A percentile compares a stretch with the other conserved stretches of the same genome.
phyloP scores from a whole-genome alignment of 768 basidiomycete genomes.

The Holtermannia corniformis region DNA sequence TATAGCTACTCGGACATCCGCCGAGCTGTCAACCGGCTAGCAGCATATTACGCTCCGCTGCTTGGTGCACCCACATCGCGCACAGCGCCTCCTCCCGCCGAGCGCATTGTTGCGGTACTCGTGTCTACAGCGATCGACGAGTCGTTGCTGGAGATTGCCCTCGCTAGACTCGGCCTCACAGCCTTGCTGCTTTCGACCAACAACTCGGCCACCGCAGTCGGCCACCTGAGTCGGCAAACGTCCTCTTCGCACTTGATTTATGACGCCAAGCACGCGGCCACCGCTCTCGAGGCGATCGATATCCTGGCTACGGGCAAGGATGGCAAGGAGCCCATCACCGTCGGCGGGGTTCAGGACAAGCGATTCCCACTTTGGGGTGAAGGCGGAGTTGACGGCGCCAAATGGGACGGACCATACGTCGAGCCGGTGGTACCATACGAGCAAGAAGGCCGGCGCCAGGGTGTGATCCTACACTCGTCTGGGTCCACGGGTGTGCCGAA shows the following conservation, averaged over 20 bases:
- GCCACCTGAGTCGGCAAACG: conserved; percentile 46
- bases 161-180: conserved; percentile 44
- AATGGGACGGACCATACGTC: not conserved
- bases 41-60: conserved; percentile 24
- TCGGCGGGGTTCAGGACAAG: conserved; percentile 37
- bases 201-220: conserved; percentile 48
- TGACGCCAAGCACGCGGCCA: conserved; percentile 41
- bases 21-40: conserved; percentile 27
- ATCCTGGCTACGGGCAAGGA: conserved; percentile 23
- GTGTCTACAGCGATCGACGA: conserved; percentile 45
- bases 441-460: conserved; percentile 23
- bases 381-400: conserved; percentile 37
- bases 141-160: conserved; percentile 45
- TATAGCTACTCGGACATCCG: conserved; percentile 19
- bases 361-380: conserved; percentile 46
- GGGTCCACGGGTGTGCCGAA: conserved; percentile 40
- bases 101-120: conserved; percentile 43
- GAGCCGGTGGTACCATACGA: conserved; percentile 1
- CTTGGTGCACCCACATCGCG: conserved; percentile 23
- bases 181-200: conserved; percentile 45
- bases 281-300: conserved; percentile 40
- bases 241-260: conserved; percentile 44
- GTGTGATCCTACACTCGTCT: conserved; percentile 34
- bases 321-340: conserved; percentile 20
- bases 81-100: conserved; percentile 35